Percentiles rank a stretch among this genome's conserved stretches.
Evolutionary conservation across 192 early-diverging fungal species (phyloP).

Genomic region (Phycomyces blakesleeanus): DNA sequence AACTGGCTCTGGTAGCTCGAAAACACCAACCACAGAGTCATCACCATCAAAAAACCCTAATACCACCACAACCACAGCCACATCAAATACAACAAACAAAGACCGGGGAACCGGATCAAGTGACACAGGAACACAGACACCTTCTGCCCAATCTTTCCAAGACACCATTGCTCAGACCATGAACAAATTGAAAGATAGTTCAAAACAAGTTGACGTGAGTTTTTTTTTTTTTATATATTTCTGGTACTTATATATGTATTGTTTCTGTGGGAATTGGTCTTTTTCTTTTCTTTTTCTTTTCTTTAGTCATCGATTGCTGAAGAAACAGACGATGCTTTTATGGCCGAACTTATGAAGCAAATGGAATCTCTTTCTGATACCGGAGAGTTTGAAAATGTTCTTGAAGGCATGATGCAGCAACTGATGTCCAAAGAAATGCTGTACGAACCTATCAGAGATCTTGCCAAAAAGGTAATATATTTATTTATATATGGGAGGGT

Average conservation of each 20-base stretch:
- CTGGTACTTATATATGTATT: background rate
- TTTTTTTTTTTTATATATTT: background rate
- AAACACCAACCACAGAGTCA: no score
- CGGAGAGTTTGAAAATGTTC: constrained; percentile 79
- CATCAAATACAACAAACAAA: constrained; percentile 4
- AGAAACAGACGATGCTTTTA: constrained; percentile 48
- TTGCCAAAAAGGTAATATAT: constrained; percentile 75
- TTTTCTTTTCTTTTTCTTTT: no score
- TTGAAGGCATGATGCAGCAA: constrained; percentile 87
- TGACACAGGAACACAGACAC: background rate
- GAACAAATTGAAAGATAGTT: constrained; percentile 83
- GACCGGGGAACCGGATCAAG: background rate
- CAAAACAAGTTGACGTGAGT: constrained; percentile 77
- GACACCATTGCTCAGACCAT: constrained; percentile 87
- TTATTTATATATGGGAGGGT: no score
- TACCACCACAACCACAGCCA: no score
- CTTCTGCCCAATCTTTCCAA: constrained; percentile 63
- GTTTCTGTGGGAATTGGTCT: no score
- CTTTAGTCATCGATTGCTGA: constrained; percentile 47
- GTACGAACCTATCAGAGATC: constrained; percentile 94
- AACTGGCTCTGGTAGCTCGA: no score
- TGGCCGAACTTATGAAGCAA: constrained; percentile 81
- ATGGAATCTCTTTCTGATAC: constrained; percentile 61
- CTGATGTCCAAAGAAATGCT: constrained; percentile 91
- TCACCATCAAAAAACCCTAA: no score